Base-by-base conservation (phyloP, 73 alveolate species). In the Paramecium sexaurelia region DNA sequence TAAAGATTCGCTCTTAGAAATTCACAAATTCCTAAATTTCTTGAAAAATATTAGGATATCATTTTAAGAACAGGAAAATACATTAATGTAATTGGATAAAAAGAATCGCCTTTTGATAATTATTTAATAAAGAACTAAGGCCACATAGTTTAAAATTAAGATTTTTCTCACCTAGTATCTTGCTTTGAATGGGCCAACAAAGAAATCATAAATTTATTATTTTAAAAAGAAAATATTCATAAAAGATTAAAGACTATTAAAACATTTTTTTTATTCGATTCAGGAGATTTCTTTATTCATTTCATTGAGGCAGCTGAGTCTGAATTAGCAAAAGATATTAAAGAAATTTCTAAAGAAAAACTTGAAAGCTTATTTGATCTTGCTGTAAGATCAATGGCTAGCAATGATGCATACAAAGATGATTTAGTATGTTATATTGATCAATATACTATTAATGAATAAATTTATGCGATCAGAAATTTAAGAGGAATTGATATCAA, bases 51-150 rank as follows among this genome's bases (percentile, higher is more conserved):
- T 36, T 94, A 98, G 29, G 96, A 95, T 11, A 96, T 96, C 91
- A 94, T 97, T 32, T 93, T 97, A 92, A 94, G 94, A 75, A 93
- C 98, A 27, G 99, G 99, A 0, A 97, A 97, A 92, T 96, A 98
- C 87, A 95, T 96, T 29, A 96, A 96, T 91, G 98, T 96, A 19
- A 95, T 97, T 55, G 92, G 98, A 92, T 99, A 97, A 84, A 95
- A 97, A 82, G 83, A 67, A 87, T 92, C 97, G 68, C 99, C 99
- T 17, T 95, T 88, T 89, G 98, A 96, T 87, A 61, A 87, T 9
- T 97, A 95, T 91, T 91, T 96, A 27, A 41, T 88, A 13, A 40
- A 88, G 75, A 67, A 88, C 45, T 71, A 40, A 17, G 94, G 57
- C n/a, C 41, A 75, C 7, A 68, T 68, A 13, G 68, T 88, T 0